These are phyloP conservation scores for Bretziella fagacearum DNA, from an alignment of 2,329 filamentous ascomycete species.

Conservation along the genomic window DNA sequence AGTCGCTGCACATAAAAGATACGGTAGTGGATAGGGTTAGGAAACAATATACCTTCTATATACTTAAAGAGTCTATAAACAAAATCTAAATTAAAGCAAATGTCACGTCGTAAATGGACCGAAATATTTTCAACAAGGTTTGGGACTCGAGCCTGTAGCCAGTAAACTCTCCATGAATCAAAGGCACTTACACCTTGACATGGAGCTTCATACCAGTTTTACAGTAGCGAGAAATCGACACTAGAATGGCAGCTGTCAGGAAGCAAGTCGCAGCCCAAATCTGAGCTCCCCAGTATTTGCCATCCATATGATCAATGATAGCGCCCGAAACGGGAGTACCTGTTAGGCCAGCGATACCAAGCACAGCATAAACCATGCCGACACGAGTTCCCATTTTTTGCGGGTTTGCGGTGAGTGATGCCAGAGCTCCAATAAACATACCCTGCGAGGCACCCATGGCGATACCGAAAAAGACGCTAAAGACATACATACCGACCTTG, in stretches of 20 bases:
- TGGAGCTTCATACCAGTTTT: conserved; percentile 23
- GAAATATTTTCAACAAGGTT: no score
- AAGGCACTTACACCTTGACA: conserved; percentile 22
- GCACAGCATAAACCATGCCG: conserved; percentile 29
- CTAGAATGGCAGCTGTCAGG: conserved; percentile 20
- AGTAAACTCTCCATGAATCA: no score
- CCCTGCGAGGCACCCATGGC: conserved; percentile 27
- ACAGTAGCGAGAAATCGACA: conserved; percentile 21
- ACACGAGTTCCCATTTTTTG: conserved; percentile 29
- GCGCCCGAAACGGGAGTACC: conserved; percentile 29
- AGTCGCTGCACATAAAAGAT: no score
- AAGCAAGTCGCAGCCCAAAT: conserved; percentile 30
- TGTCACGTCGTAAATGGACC: no score
- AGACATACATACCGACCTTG: conserved; percentile 26
- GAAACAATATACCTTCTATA: no score
- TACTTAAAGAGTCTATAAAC: no score
- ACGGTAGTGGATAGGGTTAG: no score
- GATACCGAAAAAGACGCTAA: conserved; percentile 29
- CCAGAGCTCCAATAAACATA: conserved; percentile 25
- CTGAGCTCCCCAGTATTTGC: conserved; percentile 28
- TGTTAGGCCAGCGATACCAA: conserved; percentile 27
- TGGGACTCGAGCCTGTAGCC: no score
- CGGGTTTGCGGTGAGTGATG: conserved; percentile 27
- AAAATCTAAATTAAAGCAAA: no score
- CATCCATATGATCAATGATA: conserved; percentile 27